A percentile compares a stretch with the other conserved stretches of the same genome.
Conservation (phyloP, 352 stramenopile genomes). For the Pythium phragmiticola region DNA sequence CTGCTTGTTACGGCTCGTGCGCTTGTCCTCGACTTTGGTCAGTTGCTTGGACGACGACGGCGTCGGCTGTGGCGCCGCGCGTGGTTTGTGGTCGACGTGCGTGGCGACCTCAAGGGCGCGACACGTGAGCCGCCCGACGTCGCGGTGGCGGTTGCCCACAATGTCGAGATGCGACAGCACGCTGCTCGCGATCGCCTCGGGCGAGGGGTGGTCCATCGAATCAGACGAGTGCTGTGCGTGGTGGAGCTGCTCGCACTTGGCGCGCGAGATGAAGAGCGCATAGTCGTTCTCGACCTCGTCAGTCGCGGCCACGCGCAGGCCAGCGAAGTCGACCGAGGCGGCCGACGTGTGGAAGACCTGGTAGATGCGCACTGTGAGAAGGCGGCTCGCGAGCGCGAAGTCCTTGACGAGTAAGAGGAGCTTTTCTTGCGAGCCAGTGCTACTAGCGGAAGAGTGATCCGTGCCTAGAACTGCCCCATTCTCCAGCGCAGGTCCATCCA, state of each 20-base stretch:
- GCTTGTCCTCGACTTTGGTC: conserved; percentile 51
- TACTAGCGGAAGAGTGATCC: background rate
- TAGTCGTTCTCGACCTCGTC: conserved; percentile 73
- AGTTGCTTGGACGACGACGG: conserved; percentile 35
- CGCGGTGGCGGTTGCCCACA: conserved; percentile 63
- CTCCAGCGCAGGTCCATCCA: background rate
- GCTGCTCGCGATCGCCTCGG: conserved; percentile 43
- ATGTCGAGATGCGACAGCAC: conserved; percentile 61
- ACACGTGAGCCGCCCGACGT: conserved; percentile 57
- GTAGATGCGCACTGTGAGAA: conserved; percentile 27
- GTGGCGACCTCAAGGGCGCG: conserved; percentile 37
- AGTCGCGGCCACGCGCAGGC: conserved; percentile 52
- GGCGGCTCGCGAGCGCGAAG: conserved; percentile 16
- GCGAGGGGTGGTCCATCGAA: background rate
- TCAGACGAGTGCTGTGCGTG: conserved; percentile 16
- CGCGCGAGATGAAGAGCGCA: conserved; percentile 45
- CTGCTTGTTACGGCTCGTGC: conserved; percentile 46
- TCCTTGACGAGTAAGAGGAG: conserved; percentile 17
- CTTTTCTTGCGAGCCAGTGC: conserved; percentile 15
- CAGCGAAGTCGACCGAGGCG: conserved; percentile 15
- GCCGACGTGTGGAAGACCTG: conserved; percentile 18
- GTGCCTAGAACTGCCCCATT: background rate
- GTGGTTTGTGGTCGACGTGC: conserved; percentile 41
- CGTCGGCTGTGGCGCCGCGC: conserved; percentile 33
- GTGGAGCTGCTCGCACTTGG: conserved; percentile 50